Base-by-base conservation (phyloP, 129 eudicot species). In the Artemisia argyi region DNA sequence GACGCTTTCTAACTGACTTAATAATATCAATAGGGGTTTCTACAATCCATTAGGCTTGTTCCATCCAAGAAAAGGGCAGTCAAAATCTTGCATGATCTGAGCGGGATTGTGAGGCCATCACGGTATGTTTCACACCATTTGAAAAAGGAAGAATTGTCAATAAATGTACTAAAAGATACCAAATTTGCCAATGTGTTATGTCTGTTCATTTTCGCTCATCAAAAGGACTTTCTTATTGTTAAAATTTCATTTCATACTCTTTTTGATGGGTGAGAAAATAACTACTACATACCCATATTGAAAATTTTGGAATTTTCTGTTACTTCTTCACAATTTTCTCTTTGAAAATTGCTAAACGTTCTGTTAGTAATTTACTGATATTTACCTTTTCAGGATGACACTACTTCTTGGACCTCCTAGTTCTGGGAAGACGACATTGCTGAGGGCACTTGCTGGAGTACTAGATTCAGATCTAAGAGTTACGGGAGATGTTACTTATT, bases 341-440 rank as follows among this genome's bases (percentile, higher is more conserved):
- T 39, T 39, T 6, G 44, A 56, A 56, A 7, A 56, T 56, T 3
- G 12, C 62, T 39, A 2, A 39, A 39, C 46, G 8, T 39, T 39
- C 1, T 39, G 10, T 39, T 57, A 0, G 22, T 56, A 6, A 2
- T 16, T 10, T 18, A 57, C 62, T 20, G 26, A 57, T 16, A 0
- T 18, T 57, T 57, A 15, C 20, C 51, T 39, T 51, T 68, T n/a
- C 62, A 68, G 73, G 73, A 68, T 68, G 73, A 68, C 73, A 30
- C 73, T 68, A 26, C 73, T 68, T 52, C 62, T 68, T 7, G 73
- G 73, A 68, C 73, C 60, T 35, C 73, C 73, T 6, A 61, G 73
- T 20, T 68, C 73, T 7, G 73, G 73, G 62, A 68, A 68, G 35
- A 68, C 50, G 1, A 68, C 73, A 8, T 68, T 68, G 19, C 73